These are phyloP conservation scores for Artemisia annua DNA, from an alignment of 129 eudicot species.

Conservation along the genomic window DNA sequence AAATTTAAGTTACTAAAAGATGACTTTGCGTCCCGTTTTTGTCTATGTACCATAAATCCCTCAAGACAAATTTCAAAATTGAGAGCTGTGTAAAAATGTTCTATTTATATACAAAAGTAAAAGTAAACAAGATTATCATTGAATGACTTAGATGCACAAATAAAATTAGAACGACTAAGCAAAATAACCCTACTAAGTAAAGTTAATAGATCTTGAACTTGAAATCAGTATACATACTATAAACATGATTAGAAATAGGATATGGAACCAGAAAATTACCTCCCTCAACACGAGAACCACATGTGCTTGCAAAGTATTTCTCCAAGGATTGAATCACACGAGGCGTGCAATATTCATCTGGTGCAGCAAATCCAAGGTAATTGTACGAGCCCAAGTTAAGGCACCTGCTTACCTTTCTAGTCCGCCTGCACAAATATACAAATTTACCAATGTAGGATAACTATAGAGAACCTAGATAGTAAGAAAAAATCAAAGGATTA, in stretches of 20 bases:
- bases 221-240: background rate
- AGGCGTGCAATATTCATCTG: slow-evolving; percentile 95
- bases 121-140: no score
- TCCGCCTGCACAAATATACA: slow-evolving; percentile 54
- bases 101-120: no score
- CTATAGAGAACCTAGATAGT: background rate
- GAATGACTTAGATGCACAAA: no score
- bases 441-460: background rate
- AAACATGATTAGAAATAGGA: background rate
- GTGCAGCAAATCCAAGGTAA: slow-evolving; percentile 95
- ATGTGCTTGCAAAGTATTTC: slow-evolving; percentile 82
- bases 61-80: no score
- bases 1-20: no score
- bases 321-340: slow-evolving; percentile 73
- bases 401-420: slow-evolving; percentile 59
- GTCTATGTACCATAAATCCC: no score
- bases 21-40: no score
- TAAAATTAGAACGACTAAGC: no score
- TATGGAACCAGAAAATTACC: slow-evolving; percentile 36
- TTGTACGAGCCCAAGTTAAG: slow-evolving; percentile 95
- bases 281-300: slow-evolving; percentile 94
- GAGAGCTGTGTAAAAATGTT: no score
- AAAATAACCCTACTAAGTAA: background rate
- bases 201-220: background rate
- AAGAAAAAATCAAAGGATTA: background rate